These are phyloP conservation scores for Podila clonocystis DNA, from an alignment of 192 early-diverging fungal species.

Conservation along the genomic window DNA sequence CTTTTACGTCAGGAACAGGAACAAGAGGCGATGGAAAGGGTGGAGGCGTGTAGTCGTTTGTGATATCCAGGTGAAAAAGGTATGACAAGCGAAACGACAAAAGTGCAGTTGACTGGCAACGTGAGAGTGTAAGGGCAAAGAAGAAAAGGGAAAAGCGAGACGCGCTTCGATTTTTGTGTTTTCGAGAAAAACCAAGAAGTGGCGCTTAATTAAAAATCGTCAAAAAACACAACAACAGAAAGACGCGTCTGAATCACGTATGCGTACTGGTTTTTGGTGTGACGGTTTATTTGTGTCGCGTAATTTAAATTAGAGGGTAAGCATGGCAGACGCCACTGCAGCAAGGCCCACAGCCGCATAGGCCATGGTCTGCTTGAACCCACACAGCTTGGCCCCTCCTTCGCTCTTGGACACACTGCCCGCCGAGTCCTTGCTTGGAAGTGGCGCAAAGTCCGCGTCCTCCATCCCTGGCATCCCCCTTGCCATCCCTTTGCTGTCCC, in stretches of 20 bases:
- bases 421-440: too few species aligned
- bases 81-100: background rate
- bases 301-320: background rate
- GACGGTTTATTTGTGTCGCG: background rate
- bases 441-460: slow-evolving; percentile 22
- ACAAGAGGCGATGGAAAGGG: background rate
- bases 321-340: slow-evolving; percentile 3
- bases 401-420: background rate
- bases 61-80: background rate
- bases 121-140: background rate
- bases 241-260: slow-evolving; percentile 1
- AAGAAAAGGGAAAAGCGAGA: background rate
- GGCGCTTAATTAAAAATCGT: background rate
- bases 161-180: background rate
- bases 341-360: slow-evolving; percentile 3
- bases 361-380: background rate
- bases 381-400: background rate
- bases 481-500: slow-evolving; percentile 10
- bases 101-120: background rate
- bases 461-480: slow-evolving; percentile 39
- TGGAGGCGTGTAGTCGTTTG: too few species aligned
- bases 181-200: background rate
- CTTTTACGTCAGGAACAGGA: background rate
- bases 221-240: background rate
- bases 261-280: background rate